phyloP scores from a whole-genome alignment of 345 rosid species.

The Linum lewisii region DNA sequence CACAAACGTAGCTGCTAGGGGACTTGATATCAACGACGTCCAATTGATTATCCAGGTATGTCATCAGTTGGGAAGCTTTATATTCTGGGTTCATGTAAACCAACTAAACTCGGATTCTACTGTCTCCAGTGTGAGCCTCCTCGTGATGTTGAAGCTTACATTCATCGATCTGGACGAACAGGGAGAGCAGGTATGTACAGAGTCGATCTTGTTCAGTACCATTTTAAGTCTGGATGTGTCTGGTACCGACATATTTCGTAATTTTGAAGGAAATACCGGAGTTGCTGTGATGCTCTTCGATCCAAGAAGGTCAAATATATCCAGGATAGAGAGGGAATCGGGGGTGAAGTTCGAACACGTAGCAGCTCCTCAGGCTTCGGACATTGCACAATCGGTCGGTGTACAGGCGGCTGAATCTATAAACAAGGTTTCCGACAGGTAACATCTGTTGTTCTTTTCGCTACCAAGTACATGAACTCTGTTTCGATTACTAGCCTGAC shows the following conservation, averaged over 20 bases:
- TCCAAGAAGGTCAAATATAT: constrained; percentile 59
- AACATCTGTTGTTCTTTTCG: constrained; percentile 5
- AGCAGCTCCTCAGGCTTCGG: constrained; percentile 71
- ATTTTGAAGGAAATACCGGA: constrained; percentile 67
- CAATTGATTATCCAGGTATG: constrained; percentile 91
- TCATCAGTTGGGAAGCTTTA: not conserved
- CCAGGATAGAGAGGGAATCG: constrained; percentile 72
- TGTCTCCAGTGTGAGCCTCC: constrained; percentile 87
- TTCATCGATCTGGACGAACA: constrained; percentile 97
- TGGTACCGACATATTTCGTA: constrained; percentile 7
- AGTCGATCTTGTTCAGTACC: not conserved
- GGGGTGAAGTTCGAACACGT: constrained; percentile 88
- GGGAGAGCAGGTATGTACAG: constrained; percentile 79
- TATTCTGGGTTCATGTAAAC: not conserved
- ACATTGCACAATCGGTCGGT: constrained; percentile 80
- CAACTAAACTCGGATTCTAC: constrained; percentile 6
- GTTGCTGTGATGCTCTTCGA: constrained; percentile 94
- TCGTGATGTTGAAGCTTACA: constrained; percentile 90
- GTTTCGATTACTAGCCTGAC: not conserved
- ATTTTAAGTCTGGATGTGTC: constrained; percentile 3
- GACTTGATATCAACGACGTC: constrained; percentile 90
- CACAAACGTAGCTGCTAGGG: constrained; percentile 96
- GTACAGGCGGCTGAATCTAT: constrained; percentile 64
- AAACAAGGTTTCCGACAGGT: constrained; percentile 84
- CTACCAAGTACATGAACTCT: not conserved